A percentile compares a stretch with the other conserved stretches of the same genome.
Evolutionary conservation across 192 early-diverging fungal species (phyloP).

Genomic region (Gryganskiella cystojenkinii): DNA sequence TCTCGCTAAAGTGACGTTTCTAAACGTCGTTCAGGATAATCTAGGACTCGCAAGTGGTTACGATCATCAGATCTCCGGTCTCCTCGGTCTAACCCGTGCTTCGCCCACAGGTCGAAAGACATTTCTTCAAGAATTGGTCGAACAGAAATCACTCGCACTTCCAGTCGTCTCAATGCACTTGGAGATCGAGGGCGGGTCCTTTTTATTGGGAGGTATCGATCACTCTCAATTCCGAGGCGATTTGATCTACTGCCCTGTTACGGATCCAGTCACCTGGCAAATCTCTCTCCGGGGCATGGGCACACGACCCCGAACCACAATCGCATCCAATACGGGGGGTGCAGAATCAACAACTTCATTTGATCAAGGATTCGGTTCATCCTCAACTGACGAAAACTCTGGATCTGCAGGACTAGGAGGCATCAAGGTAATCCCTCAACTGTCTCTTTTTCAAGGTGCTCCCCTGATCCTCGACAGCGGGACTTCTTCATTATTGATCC

Average conservation of each 20-base stretch:
- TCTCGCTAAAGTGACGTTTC: slow-evolving; percentile 18
- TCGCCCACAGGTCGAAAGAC: slow-evolving; percentile 32
- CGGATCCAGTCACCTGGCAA: slow-evolving; percentile 35
- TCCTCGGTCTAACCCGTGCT: slow-evolving; percentile 22
- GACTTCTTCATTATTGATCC: slow-evolving; percentile 28
- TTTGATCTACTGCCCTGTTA: slow-evolving; percentile 26
- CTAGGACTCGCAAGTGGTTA: slow-evolving; percentile 21
- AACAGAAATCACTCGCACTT: slow-evolving; percentile 15
- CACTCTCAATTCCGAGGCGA: slow-evolving; percentile 12
- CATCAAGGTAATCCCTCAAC: slow-evolving; percentile 2
- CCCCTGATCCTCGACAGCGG: slow-evolving; percentile 36
- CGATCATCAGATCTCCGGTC: slow-evolving; percentile 26
- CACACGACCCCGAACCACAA: background rate
- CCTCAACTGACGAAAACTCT: background rate
- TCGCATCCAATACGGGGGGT: background rate
- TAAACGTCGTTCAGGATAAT: slow-evolving; percentile 32
- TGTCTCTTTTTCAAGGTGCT: slow-evolving; percentile 19
- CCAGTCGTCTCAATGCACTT: slow-evolving; percentile 30
- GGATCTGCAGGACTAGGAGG: background rate
- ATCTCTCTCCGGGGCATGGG: slow-evolving; percentile 30
- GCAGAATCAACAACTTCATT: background rate
- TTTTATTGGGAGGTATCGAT: slow-evolving; percentile 31
- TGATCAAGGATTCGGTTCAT: background rate
- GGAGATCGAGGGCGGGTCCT: slow-evolving; percentile 7
- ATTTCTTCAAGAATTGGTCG: slow-evolving; percentile 25